Evolutionary conservation across 164 flowering plant species (phyloP), one percentile per base, ranked within the genome.

Genomic region (Berberis vulgaris): DNA sequence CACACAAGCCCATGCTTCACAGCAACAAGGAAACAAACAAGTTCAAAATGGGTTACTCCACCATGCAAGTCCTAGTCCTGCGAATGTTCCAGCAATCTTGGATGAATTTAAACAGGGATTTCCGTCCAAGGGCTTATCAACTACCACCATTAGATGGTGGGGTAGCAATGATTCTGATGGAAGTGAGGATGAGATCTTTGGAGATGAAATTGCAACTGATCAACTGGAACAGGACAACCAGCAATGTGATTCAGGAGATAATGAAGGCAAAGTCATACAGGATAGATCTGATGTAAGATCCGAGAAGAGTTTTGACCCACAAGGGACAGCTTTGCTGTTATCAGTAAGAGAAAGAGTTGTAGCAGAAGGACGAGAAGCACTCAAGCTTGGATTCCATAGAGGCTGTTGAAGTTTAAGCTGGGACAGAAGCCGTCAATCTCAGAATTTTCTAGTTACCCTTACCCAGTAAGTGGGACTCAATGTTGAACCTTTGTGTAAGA

Each of bases 81-180:
- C 26, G 26, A 26, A 69, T 56, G 57, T 71, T 45, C 67, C 76
- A 7, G 50, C 68, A 39, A 62, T 7, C 44, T 56, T 63, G 40
- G 95, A 88, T 72, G 96, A 88, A 72, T 88, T 88, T 49, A 88
- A 77, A 61, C 66, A 79, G 44, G 91, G 96, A 65, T 88, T 86
- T 45, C 96, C 96, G 39, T 74, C 86, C 39, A 66, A 73, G 67
- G 89, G 96, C 44, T 81, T 88, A 70, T 79, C 86, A 50, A 64
- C 69, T 49, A 63, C 54, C 43, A 68, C 78, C 44, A 67, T 70
- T 61, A 81, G 68, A 74, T 86, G 96, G 96, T 88, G 96, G 96
- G 91, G 84, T 64, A 72, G 74, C 46, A 53, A 62, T 44, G 69
- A 63, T 59, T 46, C 66, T 2, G 75, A 71, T 62, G 66, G 42